phyloP scores from a whole-genome alignment of 805 yeast genomes.

The Komagataella populi region DNA sequence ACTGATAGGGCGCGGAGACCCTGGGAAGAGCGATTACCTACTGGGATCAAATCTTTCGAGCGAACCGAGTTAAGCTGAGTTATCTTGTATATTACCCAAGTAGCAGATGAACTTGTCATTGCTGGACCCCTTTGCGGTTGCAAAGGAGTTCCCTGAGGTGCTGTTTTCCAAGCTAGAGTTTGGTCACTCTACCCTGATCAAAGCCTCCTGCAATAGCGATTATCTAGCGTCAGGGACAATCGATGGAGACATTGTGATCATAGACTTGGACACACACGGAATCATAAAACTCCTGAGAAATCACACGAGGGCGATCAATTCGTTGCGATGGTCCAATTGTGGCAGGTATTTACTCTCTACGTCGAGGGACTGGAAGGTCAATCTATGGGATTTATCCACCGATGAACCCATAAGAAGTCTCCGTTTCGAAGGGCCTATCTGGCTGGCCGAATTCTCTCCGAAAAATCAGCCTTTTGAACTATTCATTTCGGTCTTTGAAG shows the following conservation, averaged over 20 bases:
- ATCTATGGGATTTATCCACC: slow-evolving; percentile 62
- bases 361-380: slow-evolving; percentile 72
- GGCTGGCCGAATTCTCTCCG: slow-evolving; percentile 55
- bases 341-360: slow-evolving; percentile 59
- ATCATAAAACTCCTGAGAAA: slow-evolving; percentile 43
- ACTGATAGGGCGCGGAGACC: neutral
- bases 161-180: slow-evolving; percentile 57
- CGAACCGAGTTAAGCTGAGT: no score
- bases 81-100: neutral
- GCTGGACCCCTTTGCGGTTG: slow-evolving; percentile 82
- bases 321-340: slow-evolving; percentile 60
- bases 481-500: slow-evolving; percentile 56
- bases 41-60: no score
- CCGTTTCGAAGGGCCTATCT: slow-evolving; percentile 56
- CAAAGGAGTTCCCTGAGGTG: slow-evolving; percentile 84
- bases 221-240: slow-evolving; percentile 71
- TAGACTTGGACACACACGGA: slow-evolving; percentile 58
- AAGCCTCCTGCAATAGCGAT: slow-evolving; percentile 66
- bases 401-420: slow-evolving; percentile 26
- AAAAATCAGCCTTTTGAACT: slow-evolving; percentile 24
- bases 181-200: slow-evolving; percentile 54
- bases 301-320: slow-evolving; percentile 63
- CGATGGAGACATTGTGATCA: slow-evolving; percentile 62
- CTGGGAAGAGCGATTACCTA: neutral
- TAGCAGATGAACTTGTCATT: slow-evolving; percentile 59